Base-by-base conservation (phyloP, 495 filamentous ascomycete species). In the Penicillium paxilli region DNA sequence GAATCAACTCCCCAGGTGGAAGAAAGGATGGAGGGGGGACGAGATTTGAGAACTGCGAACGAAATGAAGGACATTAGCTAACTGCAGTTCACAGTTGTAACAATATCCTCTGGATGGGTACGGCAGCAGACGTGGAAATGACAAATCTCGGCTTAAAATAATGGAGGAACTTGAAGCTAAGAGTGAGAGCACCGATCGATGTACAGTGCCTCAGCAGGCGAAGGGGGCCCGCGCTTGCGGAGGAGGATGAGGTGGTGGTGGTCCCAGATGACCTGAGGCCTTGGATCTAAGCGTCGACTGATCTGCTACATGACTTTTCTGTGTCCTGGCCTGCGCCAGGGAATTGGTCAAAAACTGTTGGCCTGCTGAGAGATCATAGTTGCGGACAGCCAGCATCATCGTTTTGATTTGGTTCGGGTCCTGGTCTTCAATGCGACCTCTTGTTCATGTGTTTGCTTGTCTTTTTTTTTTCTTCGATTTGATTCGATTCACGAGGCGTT, bases 71-170 rank as follows among this genome's bases (percentile, higher is more conserved):
- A n/a, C n/a, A n/a, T n/a, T n/a, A n/a, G 57, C 63, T 72, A 32
- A 72, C 44, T 47, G 47, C 42, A 19, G 50, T 17, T 26, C 49
- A 45, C 59, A 93, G 88, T 66, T 90, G 91, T 77, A 96, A 98
- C 70, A 98, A 98, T 63, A 94, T 98, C 24, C 80, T 98, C 42
- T 98, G 90, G 86, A 92, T 98, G 69, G 82, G 78, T 22, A 74
- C 72, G 41, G 76, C 77, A 23, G 84, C 86, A 51, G 80, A 76
- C 20, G 80, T 83, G 25, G 85, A 86, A 60, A 79, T 85, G 68
- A 81, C 70, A 54, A 80, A 81, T 59, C 47, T 79, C 33, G 69
- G 68, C 44, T 67, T 76, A 62, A 77, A 76, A 67, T 76, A 38
- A 38, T 38, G 16, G 35, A 38, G 17, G 17, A n/a, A 5, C 35